phyloP scores from a whole-genome alignment of 2,329 filamentous ascomycete genomes.

The Hymenoscyphus scutula region DNA sequence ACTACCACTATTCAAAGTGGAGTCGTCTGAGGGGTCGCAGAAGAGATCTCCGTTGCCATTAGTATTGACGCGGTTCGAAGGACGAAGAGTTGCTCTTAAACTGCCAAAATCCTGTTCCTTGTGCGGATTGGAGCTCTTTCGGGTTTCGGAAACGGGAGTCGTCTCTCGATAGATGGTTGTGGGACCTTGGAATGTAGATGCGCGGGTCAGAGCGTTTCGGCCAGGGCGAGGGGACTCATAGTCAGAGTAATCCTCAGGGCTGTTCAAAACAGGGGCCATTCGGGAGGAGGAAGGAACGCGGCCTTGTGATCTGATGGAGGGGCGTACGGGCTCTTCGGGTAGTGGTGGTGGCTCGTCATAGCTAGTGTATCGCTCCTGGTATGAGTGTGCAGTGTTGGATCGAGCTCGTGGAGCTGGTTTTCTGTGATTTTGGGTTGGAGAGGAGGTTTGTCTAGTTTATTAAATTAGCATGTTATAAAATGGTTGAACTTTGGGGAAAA shows the following conservation, averaged over 20 bases:
- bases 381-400: constrained; percentile 63
- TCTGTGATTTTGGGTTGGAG: constrained; percentile 26
- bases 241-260: constrained; percentile 31
- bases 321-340: constrained; percentile 45
- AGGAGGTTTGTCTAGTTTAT: constrained; percentile 30
- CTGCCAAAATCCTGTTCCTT: constrained; percentile 44
- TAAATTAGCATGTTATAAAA: constrained; percentile 14
- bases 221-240: constrained; percentile 37
- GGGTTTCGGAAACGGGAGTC: constrained; percentile 48
- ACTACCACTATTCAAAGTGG: constrained; percentile 47
- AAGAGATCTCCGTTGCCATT: constrained; percentile 43
- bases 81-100: constrained; percentile 39
- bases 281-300: constrained; percentile 33
- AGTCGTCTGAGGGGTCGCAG: constrained; percentile 49
- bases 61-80: constrained; percentile 29
- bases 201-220: constrained; percentile 49
- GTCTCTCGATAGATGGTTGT: constrained; percentile 51
- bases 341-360: constrained; percentile 47
- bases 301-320: constrained; percentile 48
- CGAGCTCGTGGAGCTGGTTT: constrained; percentile 45
- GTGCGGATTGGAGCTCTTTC: constrained; percentile 44
- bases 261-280: constrained; percentile 23
- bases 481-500: constrained; percentile 7
- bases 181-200: constrained; percentile 58
- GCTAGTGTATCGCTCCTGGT: constrained; percentile 56